Conservation (phyloP, 371 early-diverging fungal genomes). For the Thermomucor indicae-seudaticae region DNA sequence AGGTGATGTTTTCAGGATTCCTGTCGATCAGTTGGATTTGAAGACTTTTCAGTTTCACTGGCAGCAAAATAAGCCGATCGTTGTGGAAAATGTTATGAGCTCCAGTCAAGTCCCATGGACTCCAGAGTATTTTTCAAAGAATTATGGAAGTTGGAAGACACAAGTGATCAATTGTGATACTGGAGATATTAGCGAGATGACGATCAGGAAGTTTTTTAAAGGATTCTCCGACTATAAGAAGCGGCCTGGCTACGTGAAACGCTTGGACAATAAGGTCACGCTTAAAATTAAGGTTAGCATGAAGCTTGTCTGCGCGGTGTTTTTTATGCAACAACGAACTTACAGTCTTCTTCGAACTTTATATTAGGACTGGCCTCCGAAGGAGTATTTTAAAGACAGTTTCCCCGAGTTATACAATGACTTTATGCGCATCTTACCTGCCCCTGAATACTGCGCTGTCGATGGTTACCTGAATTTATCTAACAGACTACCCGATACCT, state of each 20-base stretch:
- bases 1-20: no score
- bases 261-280: conserved; percentile 2
- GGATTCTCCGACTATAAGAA: conserved; percentile 23
- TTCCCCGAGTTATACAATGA: conserved; percentile 50
- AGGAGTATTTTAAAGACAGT: conserved; percentile 40
- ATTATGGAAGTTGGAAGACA: conserved; percentile 30
- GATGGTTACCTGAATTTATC: conserved; percentile 60
- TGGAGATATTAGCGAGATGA: conserved; percentile 5
- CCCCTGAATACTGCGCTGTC: conserved; percentile 54
- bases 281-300: conserved; percentile 46
- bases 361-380: conserved; percentile 66
- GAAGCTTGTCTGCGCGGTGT: no score
- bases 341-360: no score
- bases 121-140: conserved; percentile 27
- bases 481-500: conserved; percentile 47
- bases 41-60: conserved; percentile 34
- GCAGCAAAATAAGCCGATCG: conserved; percentile 34
- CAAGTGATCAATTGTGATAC: conserved; percentile 40
- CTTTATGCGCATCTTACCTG: conserved; percentile 55
- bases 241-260: neutral
- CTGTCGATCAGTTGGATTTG: no score
- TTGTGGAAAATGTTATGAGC: conserved; percentile 22
- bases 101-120: conserved; percentile 27
- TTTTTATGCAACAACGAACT: no score
- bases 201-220: conserved; percentile 39